These are phyloP conservation scores for Penicillium crystallinum DNA, from an alignment of 495 filamentous ascomycete genomes.

Conservation along the genomic window DNA sequence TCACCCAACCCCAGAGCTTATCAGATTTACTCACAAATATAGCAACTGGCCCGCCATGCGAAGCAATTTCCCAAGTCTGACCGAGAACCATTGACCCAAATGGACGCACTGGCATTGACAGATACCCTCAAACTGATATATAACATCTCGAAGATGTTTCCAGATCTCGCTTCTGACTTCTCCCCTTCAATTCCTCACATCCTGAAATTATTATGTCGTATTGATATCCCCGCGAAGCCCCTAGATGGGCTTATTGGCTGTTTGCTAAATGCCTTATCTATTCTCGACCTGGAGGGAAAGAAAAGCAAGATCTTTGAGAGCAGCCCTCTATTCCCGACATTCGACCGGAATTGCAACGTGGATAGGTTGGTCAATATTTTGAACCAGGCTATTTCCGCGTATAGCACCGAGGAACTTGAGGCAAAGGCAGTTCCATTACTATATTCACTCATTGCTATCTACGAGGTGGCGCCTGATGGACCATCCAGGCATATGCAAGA, in stretches of 20 bases:
- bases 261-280: constrained; percentile 75
- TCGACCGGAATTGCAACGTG: constrained; percentile 55
- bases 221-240: constrained; percentile 50
- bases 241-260: constrained; percentile 56
- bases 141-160: constrained; percentile 73
- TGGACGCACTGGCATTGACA: constrained; percentile 72
- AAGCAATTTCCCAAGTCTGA: constrained; percentile 49
- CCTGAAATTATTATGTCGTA: constrained; percentile 61
- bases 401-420: constrained; percentile 64
- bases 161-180: constrained; percentile 54
- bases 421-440: constrained; percentile 62
- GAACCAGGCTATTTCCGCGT: constrained; percentile 54
- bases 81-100: constrained; percentile 44
- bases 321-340: constrained; percentile 60
- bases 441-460: constrained; percentile 63
- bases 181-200: constrained; percentile 64
- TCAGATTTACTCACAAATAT: constrained; percentile 13
- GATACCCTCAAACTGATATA: constrained; percentile 88
- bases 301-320: constrained; percentile 36
- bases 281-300: constrained; percentile 60
- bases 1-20: neutral
- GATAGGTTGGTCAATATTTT: constrained; percentile 71
- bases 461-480: constrained; percentile 63
- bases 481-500: constrained; percentile 58
- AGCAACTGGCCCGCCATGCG: constrained; percentile 68